phyloP scores from a whole-genome alignment of 768 basidiomycete species.

The Amyloporia xantha region DNA sequence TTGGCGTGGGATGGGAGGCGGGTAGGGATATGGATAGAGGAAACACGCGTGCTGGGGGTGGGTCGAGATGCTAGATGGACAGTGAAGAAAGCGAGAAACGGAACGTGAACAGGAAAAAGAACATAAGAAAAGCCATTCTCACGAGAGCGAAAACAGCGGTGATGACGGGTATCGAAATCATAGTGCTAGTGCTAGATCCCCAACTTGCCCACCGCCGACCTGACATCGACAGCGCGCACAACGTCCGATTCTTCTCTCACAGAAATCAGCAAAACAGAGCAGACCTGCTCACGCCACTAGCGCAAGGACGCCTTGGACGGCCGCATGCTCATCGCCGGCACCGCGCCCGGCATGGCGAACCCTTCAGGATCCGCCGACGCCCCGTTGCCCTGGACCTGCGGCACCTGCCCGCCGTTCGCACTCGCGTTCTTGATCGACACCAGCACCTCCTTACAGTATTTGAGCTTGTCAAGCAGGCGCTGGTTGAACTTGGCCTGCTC shows the following conservation, averaged over 20 bases:
- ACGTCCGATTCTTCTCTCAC: too few relatives aligned
- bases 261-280: not conserved
- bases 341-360: not conserved
- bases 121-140: not conserved
- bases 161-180: not conserved
- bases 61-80: not conserved
- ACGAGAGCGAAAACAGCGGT: not conserved
- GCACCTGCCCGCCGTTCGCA: constrained; percentile 24
- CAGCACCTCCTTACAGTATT: constrained; percentile 83
- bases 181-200: not conserved
- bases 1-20: not conserved
- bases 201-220: not conserved
- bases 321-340: constrained; percentile 9
- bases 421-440: constrained; percentile 61
- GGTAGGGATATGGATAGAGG: too few relatives aligned
- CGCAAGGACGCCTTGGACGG: constrained; percentile 17
- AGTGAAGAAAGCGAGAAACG: not conserved
- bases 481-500: constrained; percentile 56
- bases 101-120: too few relatives aligned
- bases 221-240: not conserved
- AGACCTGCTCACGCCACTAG: not conserved
- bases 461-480: constrained; percentile 70
- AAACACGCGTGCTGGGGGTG: not conserved
- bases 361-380: constrained; percentile 1
- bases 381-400: constrained; percentile 9